Base-by-base conservation (phyloP, 2,329 filamentous ascomycete genomes). In the Aspergillus viridinutans region DNA sequence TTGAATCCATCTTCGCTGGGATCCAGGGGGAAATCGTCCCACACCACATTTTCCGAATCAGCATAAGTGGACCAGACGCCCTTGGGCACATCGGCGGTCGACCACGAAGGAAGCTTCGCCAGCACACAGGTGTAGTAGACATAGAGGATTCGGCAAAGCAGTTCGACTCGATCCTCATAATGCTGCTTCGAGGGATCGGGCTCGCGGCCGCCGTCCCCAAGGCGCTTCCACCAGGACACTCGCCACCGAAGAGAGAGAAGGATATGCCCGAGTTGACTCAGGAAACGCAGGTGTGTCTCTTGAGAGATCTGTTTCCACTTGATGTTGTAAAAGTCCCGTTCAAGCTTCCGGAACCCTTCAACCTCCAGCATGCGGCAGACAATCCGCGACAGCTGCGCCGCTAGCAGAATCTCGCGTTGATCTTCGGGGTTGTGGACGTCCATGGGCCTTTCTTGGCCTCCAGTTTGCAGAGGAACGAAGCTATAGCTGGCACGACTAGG, bases 301-400 rank as follows among this genome's bases (percentile, higher is more conserved):
- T 76, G 69, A 10, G 74, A 73, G 57, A 74, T 73, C 43, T 75
- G 70, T 57, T 76, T 76, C 73, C 75, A 76, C 59, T 76, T 77
- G 60, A 75, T 76, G 57, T 77, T 77, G 68, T 76, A 77, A 56
- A 77, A 75, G 54, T 73, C 70, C 10, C 72, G 74, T 57, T 79
- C 76, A 0, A 79, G 71, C 51, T 73, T 72, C 29, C 70, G 68
- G 69, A 76, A 78, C 2, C 74, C 77, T 64, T 78, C 75, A 4
- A 79, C 73, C 61, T 79, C 77, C 6, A 78, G 67, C 67, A 78
- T 77, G 54, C 77, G 75, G 63, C 76, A 76, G 56, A 79, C 63
- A 48, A 79, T 78, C 38, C 76, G 74, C 8, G 74, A 77, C 23
- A 79, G 66, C 55, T 78, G 76, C 1, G 75, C 75, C 3, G 77